Evolutionary conservation across 1,284 basidiomycete species (phyloP), one percentile per base, ranked within the genome.

Genomic region (Ustilago bromivora): DNA sequence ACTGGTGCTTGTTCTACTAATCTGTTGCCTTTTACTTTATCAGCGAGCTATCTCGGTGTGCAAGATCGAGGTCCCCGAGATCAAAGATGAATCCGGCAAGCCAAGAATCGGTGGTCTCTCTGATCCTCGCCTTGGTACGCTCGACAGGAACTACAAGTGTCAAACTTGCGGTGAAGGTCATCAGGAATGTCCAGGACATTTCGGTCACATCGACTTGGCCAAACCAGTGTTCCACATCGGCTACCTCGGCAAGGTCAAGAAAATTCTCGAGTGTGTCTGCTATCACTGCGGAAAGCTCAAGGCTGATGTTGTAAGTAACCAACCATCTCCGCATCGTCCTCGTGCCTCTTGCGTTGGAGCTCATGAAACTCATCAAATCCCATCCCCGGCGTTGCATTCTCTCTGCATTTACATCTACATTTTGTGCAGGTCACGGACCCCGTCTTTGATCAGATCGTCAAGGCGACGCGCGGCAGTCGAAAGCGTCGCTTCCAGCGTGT

Each of bases 121-220:
- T 91, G 97, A 99, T 88, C 95, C 96, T 61, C 92, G 95, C 69
- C 94, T 99, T 92, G 97, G 97, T 56, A 99, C 88, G 38, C 98
- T 98, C 87, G 96, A 99, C 89, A 91, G 97, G 78, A 98, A 98
- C 88, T 98, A 97, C 89, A 99, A 99, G 89, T 99, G 97, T 87
- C 95, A 98, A 89, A 99, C 97, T 32, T 99, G 97, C 88, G 95
- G 95, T 84, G 90, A 96, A 71, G 82, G 96, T 57, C 84, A 84
- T 77, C 81, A 81, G 5, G 85, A 86, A 47, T 87, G 85, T 88
- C 96, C 97, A 36, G 97, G 97, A 64, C 97, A 99, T 88, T 99
- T 99, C 88, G 96, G 96, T 67, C 95, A 99, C 88, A 96, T 99
- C 83, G 97, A 99, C 88, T 89, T 99, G 81, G 95, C 95, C 57